Conservation (phyloP, 2,329 filamentous ascomycete genomes). For the Stagonosporopsis chrysanthemi region DNA sequence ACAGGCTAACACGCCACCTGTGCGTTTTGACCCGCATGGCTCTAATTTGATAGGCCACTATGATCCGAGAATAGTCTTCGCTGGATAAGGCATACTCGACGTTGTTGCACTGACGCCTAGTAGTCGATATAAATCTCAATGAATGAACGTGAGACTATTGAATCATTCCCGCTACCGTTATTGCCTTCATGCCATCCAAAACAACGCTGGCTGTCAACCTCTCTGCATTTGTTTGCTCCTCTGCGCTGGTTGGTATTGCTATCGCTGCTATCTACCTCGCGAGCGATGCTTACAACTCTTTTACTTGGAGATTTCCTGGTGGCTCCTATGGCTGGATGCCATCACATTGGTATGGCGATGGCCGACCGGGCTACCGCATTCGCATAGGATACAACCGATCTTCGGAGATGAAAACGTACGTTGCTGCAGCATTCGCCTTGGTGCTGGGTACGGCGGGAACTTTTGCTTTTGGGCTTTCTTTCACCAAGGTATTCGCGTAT, state of each 20-base stretch:
- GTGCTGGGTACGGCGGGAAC: background rate
- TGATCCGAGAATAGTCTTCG: too few species aligned
- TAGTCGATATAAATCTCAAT: background rate
- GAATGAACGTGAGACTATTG: too few species aligned
- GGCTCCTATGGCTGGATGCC: background rate
- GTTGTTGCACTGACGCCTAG: background rate
- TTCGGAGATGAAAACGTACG: conserved; percentile 8
- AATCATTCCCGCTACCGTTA: background rate
- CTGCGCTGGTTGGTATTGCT: background rate
- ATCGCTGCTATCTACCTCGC: conserved; percentile 3
- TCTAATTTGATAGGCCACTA: too few species aligned
- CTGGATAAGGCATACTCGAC: too few species aligned
- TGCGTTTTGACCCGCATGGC: too few species aligned
- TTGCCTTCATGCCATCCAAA: background rate
- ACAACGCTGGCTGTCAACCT: background rate
- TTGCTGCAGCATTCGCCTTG: conserved; percentile 1
- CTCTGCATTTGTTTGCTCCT: conserved; percentile 1
- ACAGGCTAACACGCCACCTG: too few species aligned
- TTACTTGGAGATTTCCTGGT: background rate
- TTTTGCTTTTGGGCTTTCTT: conserved; percentile 2
- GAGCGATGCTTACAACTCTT: background rate
- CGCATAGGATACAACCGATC: conserved; percentile 1
- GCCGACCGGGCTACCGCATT: background rate
- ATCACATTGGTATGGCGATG: background rate
- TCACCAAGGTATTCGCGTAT: background rate